Evolutionary conservation across 2,329 filamentous ascomycete genomes (phyloP).

Genomic region (Penicillium sp.): DNA sequence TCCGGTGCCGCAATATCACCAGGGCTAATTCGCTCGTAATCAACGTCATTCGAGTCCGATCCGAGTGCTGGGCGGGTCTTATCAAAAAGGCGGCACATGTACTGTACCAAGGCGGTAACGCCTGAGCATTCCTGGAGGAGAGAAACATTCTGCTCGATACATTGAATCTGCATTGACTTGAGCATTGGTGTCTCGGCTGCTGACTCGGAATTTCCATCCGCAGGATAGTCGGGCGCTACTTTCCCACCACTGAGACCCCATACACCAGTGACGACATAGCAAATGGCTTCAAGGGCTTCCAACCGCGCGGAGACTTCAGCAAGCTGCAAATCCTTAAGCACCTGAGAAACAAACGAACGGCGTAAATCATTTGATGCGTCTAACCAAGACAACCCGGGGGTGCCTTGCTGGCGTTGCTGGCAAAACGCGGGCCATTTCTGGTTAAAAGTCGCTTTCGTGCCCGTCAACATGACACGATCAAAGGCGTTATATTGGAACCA

Average conservation of each 20-base stretch:
- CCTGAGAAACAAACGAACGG: conserved; percentile 40
- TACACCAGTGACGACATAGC: conserved; percentile 62
- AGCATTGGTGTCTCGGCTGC: conserved; percentile 46
- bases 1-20: conserved; percentile 38
- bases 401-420: conserved; percentile 31
- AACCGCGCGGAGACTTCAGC: conserved; percentile 43
- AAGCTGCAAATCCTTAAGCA: conserved; percentile 39
- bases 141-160: conserved; percentile 45
- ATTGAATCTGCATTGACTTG: conserved; percentile 48
- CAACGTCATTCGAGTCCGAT: conserved; percentile 25
- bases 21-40: conserved; percentile 33
- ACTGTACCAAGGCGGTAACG: conserved; percentile 36
- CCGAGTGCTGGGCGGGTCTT: conserved; percentile 31
- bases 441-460: conserved; percentile 73
- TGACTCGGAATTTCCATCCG: conserved; percentile 35
- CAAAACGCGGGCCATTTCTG: conserved; percentile 66
- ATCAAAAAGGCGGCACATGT: conserved; percentile 41
- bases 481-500: conserved; percentile 94
- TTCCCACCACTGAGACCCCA: conserved; percentile 67
- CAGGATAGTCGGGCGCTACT: conserved; percentile 29
- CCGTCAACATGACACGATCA: conserved; percentile 75
- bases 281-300: conserved; percentile 47
- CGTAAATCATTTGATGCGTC: conserved; percentile 56
- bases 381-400: conserved; percentile 60
- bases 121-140: conserved; percentile 39